A percentile compares a stretch with the other conserved stretches of the same genome.
Evolutionary conservation across 1,139 yeast genomes (phyloP).

Genomic region (Taphrina wiesneri): DNA sequence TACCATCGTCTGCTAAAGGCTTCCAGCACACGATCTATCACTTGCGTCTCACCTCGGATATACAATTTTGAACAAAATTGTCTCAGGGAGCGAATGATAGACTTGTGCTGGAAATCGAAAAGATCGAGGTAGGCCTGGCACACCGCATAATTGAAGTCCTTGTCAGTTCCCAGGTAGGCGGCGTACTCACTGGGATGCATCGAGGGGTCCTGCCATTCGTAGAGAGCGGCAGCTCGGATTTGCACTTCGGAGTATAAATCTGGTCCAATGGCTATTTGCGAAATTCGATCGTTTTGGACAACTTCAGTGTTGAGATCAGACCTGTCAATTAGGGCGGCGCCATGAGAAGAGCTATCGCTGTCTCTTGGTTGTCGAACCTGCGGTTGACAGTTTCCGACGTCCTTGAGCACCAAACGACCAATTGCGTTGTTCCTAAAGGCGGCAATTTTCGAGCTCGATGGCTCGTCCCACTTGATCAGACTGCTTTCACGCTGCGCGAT

Average conservation of each 20-base stretch:
- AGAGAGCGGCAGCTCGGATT: neutral
- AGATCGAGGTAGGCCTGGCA: conserved; percentile 43
- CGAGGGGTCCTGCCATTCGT: conserved; percentile 6
- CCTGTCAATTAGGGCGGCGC: neutral
- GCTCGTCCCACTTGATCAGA: no score
- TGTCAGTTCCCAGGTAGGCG: conserved; percentile 15
- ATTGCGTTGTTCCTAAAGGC: neutral
- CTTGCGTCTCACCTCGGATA: conserved; percentile 81
- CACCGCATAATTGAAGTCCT: conserved; percentile 34
- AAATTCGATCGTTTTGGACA: neutral
- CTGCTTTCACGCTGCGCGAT: neutral
- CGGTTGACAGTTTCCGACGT: neutral
- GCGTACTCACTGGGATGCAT: conserved; percentile 23
- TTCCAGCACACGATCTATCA: conserved; percentile 71
- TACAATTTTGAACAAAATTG: conserved; percentile 64
- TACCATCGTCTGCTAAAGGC: conserved; percentile 69
- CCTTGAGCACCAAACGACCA: neutral
- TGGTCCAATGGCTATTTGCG: neutral
- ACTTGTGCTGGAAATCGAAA: conserved; percentile 44
- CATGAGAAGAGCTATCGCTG: neutral
- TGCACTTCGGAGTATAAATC: neutral
- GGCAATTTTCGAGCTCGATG: neutral
- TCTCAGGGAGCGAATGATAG: conserved; percentile 56
- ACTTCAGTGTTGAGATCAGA: neutral
- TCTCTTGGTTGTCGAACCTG: neutral